phyloP scores from a whole-genome alignment of 2,329 filamentous ascomycete genomes.

The Aspergillus quadricinctus region DNA sequence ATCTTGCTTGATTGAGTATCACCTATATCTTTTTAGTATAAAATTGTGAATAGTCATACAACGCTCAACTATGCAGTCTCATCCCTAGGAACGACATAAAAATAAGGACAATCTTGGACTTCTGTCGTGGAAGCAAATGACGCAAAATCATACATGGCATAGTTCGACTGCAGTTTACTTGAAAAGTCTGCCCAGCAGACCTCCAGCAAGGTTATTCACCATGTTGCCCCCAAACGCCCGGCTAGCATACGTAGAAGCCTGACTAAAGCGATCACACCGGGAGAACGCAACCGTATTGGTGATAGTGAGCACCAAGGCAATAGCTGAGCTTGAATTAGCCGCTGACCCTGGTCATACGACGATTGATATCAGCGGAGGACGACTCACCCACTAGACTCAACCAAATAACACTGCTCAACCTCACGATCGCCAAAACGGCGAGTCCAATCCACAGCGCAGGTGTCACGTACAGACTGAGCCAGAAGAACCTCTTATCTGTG shows the following conservation, averaged over 20 bases:
- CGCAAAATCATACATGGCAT: not conserved
- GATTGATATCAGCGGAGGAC: not conserved
- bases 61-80: not conserved
- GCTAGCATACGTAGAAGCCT: slow-evolving; percentile 57
- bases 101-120: not conserved
- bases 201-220: slow-evolving; percentile 52
- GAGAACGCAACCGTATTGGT: slow-evolving; percentile 51
- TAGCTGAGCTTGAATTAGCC: slow-evolving; percentile 30
- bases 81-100: not conserved
- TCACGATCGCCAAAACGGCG: slow-evolving; percentile 45
- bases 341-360: not conserved
- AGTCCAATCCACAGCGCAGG: slow-evolving; percentile 47
- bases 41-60: not conserved
- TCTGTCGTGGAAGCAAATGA: not conserved
- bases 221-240: slow-evolving; percentile 52
- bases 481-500: slow-evolving; percentile 51
- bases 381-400: slow-evolving; percentile 48
- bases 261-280: slow-evolving; percentile 49
- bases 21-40: not conserved
- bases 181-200: slow-evolving; percentile 53
- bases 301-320: slow-evolving; percentile 47
- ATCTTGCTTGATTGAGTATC: not conserved
- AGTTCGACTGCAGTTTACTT: slow-evolving; percentile 29
- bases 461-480: slow-evolving; percentile 46
- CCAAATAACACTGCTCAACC: slow-evolving; percentile 47